Evolutionary conservation across 2,329 filamentous ascomycete genomes (phyloP), one percentile per base, ranked within the genome.

Genomic region (Hirsutella rhossiliensis): DNA sequence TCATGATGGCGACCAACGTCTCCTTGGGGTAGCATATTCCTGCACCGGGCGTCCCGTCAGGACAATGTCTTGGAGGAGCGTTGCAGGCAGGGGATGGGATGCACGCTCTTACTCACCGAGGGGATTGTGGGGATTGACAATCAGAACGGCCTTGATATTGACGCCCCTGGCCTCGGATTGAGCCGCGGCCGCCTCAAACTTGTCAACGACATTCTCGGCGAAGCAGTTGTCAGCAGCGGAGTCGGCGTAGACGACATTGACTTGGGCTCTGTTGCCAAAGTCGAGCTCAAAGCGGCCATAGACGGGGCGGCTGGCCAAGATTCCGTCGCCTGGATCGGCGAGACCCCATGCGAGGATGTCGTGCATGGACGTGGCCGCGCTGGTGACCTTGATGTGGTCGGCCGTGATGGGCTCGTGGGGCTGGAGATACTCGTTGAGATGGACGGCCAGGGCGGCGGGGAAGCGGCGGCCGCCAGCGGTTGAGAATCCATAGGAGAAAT

Each of bases 61-160:
- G 9, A 5, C 5, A 5, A 18, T n/a, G 12, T 15, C 19, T 12
- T 7, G 4, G 23, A 39, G 11, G n/a, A 27, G 19, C 17, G 9
- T 13, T 9, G 18, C 5, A 9, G 23, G 23, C 5, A 38, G 34
- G 15, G 9, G 38, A 9, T 15, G 38, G 11, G 3, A 13, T 15
- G 1, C 36, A 15, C 1, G 15, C 3, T 18, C 4, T 4, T 5
- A 12, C 66, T 28, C 38, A 62, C 59, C 73, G 0, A 76, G 61
- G 0, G 73, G 73, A 42, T 76, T 76, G 43, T 74, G 66, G 3
- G 72, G 70, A 44, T 76, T 71, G 41, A 71, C 69, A 2, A 78
- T 64, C 52, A 76, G 62, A 31, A 78, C 43, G 1, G 66, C 72
- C 41, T 59, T 61, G 34, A 75, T 62, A 12, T 54, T 56, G 4